phyloP scores from a whole-genome alignment of 2,329 filamentous ascomycete species.

The Colletotrichum sp. region DNA sequence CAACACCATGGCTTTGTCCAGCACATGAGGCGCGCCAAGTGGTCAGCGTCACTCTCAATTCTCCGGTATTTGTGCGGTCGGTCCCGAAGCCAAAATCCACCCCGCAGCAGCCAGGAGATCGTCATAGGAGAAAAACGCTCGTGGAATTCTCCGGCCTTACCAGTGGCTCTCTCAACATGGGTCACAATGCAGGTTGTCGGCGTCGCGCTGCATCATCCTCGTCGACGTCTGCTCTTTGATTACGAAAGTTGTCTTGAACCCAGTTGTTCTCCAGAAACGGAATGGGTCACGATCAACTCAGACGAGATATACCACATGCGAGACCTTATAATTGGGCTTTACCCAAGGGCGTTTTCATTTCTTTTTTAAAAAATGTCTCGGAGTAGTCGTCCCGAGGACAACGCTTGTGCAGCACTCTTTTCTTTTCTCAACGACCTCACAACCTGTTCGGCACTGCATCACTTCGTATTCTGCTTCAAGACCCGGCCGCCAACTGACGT shows the following conservation, averaged over 20 bases:
- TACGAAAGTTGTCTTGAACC: background rate
- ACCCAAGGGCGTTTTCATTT: background rate
- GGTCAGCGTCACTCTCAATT: background rate
- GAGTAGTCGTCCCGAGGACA: background rate
- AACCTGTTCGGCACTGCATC: background rate
- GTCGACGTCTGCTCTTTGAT: background rate
- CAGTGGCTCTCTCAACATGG: background rate
- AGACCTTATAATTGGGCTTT: background rate
- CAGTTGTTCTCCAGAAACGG: background rate
- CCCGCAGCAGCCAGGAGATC: background rate
- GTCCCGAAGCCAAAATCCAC: slow-evolving; percentile 7
- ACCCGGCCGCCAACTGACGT: background rate
- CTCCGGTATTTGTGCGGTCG: slow-evolving; percentile 4
- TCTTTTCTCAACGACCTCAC: background rate
- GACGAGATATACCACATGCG: background rate
- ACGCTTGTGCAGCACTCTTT: background rate
- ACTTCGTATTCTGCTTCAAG: background rate
- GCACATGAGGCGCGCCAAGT: slow-evolving; percentile 8
- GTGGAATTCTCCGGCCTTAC: background rate
- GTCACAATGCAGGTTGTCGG: background rate
- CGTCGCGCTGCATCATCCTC: background rate
- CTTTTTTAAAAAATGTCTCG: background rate
- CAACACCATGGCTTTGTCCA: background rate
- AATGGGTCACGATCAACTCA: background rate
- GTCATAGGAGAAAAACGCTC: background rate